phyloP scores from a whole-genome alignment of 2,329 filamentous ascomycete species.

The Exophiala viscosa region DNA sequence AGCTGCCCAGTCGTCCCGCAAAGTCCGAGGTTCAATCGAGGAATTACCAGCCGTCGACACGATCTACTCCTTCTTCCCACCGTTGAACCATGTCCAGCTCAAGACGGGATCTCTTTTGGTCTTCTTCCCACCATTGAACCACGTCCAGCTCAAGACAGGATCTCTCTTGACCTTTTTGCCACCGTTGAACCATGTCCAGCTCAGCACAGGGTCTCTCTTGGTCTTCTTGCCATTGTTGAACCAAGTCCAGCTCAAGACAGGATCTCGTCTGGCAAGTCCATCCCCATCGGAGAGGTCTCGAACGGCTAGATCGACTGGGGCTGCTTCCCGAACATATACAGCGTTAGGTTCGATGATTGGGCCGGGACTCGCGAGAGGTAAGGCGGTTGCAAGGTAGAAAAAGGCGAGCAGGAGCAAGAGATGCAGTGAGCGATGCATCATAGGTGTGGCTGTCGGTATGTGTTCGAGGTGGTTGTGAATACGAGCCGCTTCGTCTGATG shows the following conservation, averaged over 20 bases:
- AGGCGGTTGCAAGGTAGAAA: not conserved
- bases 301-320: not conserved
- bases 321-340: not conserved
- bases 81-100: too few species aligned
- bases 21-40: too few species aligned
- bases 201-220: not conserved
- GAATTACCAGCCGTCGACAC: too few species aligned
- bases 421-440: slow-evolving; percentile 1
- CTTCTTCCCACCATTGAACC: not conserved
- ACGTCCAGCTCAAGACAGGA: not conserved
- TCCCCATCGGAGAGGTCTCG: not conserved
- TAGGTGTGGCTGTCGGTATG: not conserved
- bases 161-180: not conserved
- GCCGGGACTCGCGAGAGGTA: not conserved
- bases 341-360: slow-evolving; percentile 2
- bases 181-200: not conserved
- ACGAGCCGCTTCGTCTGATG: not conserved
- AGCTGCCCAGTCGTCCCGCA: too few species aligned
- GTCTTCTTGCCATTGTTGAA: not conserved
- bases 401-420: not conserved
- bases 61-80: too few species aligned
- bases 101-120: not conserved
- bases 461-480: not conserved
- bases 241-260: slow-evolving; percentile 1
- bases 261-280: not conserved